Evolutionary conservation across 139 green algal species (phyloP).

Genomic region (Spirogloea muscicola): DNA sequence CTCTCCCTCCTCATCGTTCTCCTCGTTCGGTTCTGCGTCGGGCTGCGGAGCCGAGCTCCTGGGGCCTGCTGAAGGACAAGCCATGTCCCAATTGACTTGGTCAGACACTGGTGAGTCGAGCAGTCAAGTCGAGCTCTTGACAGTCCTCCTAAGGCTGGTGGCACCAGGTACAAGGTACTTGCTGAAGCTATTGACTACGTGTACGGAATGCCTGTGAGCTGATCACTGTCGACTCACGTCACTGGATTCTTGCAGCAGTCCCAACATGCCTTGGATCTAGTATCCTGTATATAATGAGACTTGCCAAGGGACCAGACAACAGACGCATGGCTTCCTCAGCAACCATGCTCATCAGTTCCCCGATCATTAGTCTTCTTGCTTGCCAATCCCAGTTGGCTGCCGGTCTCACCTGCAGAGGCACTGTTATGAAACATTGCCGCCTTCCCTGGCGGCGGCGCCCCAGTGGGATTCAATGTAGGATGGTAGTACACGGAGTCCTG

Average conservation of each 20-base stretch:
- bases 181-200: background rate
- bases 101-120: background rate
- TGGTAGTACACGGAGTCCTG: constrained; percentile 46
- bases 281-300: background rate
- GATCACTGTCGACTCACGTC: no score
- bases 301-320: background rate
- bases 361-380: background rate
- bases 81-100: background rate
- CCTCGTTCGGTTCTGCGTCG: no score
- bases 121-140: no score
- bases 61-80: no score
- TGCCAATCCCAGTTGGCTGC: no score
- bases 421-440: constrained; percentile 37
- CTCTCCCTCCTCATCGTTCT: background rate
- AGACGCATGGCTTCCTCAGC: background rate
- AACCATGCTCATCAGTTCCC: background rate
- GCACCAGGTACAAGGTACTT: background rate
- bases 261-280: no score
- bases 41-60: no score
- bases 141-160: background rate
- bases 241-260: background rate
- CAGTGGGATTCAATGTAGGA: constrained; percentile 22
- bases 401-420: background rate
- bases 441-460: constrained; percentile 29
- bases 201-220: no score